A percentile compares a stretch with the other conserved stretches of the same genome.
Conservation (phyloP, 2,329 filamentous ascomycete genomes). For the Fusarium virguliforme region DNA sequence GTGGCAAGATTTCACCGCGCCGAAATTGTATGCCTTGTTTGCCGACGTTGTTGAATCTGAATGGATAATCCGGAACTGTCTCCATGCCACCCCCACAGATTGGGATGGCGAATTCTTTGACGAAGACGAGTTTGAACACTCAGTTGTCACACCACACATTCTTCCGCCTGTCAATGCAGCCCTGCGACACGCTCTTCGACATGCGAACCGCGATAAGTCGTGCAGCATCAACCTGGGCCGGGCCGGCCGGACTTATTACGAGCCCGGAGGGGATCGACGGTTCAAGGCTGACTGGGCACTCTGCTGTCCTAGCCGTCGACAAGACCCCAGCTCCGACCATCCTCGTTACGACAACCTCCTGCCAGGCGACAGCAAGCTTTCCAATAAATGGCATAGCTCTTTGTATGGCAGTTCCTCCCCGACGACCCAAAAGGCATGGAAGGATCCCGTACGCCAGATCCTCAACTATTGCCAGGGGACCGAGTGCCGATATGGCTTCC, state of each 20-base stretch:
- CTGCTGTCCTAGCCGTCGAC: not conserved
- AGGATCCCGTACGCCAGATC: conserved; percentile 4
- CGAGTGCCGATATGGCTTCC: conserved; percentile 18
- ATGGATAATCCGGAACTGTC: not conserved
- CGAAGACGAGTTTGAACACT: conserved; percentile 2
- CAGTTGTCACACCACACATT: not conserved
- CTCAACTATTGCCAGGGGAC: not conserved
- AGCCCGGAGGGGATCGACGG: not conserved
- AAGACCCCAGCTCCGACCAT: not conserved
- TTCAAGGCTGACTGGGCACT: conserved; percentile 12
- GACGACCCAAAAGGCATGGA: not conserved
- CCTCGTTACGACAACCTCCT: conserved; percentile 2
- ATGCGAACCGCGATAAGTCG: not conserved
- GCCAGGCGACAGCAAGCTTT: conserved; percentile 7
- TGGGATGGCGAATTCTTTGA: conserved; percentile 4
- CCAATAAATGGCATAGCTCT: conserved; percentile 13
- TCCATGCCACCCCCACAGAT: not conserved
- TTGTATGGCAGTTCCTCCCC: not conserved
- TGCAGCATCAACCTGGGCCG: not conserved
- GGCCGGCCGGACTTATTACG: conserved; percentile 7
- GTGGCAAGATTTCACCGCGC: not conserved
- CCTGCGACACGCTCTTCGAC: not conserved
- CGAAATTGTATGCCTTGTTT: not conserved
- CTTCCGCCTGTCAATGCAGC: not conserved
- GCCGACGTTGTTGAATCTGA: not conserved